A percentile compares a stretch with the other conserved stretches of the same genome.
Conservation (phyloP, 352 stramenopile genomes). For the Pythium folliculosum region DNA sequence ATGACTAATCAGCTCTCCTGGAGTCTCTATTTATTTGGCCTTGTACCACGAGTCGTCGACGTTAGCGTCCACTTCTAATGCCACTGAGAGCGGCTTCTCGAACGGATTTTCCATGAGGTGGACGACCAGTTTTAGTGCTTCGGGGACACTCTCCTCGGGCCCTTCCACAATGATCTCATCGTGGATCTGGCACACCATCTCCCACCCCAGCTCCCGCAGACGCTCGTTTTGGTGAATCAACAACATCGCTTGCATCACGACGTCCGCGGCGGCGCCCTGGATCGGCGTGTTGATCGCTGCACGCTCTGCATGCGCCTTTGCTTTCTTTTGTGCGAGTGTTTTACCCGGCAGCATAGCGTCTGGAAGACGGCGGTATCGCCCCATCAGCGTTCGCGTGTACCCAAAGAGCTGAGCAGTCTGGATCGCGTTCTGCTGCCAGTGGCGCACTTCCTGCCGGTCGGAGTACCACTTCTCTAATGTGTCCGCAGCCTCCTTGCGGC, state of each 20-base stretch:
- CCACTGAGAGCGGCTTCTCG: conserved; percentile 85
- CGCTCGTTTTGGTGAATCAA: conserved; percentile 94
- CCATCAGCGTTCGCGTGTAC: conserved; percentile 96
- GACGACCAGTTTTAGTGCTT: conserved; percentile 86
- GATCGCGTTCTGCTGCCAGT: conserved; percentile 96
- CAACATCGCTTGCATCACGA: conserved; percentile 99
- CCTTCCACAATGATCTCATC: conserved; percentile 99
- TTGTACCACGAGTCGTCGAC: conserved; percentile 99
- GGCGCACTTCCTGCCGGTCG: conserved; percentile 86
- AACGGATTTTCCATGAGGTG: conserved; percentile 98
- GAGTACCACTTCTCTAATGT: conserved; percentile 97
- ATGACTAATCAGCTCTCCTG: no score
- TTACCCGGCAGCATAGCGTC: conserved; percentile 86
- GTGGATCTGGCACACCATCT: conserved; percentile 99
- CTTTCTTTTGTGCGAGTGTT: conserved; percentile 63
- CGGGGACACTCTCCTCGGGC: conserved; percentile 94
- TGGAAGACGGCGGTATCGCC: conserved; percentile 95
- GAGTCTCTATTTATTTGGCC: conserved; percentile 76
- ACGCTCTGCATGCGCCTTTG: conserved; percentile 88
- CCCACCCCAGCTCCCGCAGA: conserved; percentile 95
- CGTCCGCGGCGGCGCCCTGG: conserved; percentile 96
- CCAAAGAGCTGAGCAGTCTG: conserved; percentile 76
- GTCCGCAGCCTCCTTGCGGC: conserved; percentile 71
- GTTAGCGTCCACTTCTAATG: conserved; percentile 93
- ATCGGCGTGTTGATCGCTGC: conserved; percentile 99